A percentile compares a stretch with the other conserved stretches of the same genome.
Evolutionary conservation across 192 early-diverging fungal genomes (phyloP).

Genomic region (Obelidium mucronatum): DNA sequence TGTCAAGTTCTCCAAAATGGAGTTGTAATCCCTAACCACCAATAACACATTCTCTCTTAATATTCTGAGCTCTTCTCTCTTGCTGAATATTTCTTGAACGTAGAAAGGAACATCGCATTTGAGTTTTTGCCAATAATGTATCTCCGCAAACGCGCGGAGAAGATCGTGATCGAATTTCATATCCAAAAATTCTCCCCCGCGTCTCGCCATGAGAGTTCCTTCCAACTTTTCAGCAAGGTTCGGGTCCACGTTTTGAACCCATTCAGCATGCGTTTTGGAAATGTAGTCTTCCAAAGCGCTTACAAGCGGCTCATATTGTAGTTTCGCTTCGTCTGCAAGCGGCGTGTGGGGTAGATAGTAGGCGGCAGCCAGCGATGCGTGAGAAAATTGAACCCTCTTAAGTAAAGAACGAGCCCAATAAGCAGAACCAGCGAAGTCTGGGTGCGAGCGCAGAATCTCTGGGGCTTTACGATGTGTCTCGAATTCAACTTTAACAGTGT

Average conservation of each 20-base stretch:
- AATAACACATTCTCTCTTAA: constrained; percentile 68
- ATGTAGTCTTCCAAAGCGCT: constrained; percentile 68
- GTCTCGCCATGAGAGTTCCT: constrained; percentile 54
- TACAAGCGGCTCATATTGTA: constrained; percentile 59
- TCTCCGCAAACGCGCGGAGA: constrained; percentile 62
- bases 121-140: constrained; percentile 66
- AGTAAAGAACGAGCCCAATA: constrained; percentile 68
- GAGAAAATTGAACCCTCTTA: constrained; percentile 54
- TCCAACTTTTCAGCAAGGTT: constrained; percentile 54
- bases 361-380: constrained; percentile 48
- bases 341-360: constrained; percentile 64
- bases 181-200: constrained; percentile 53
- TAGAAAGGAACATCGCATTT: constrained; percentile 69
- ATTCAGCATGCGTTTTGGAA: constrained; percentile 62
- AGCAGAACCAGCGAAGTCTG: constrained; percentile 65
- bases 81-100: constrained; percentile 67
- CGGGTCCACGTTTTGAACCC: constrained; percentile 50
- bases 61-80: constrained; percentile 65
- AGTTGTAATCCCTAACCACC: constrained; percentile 71
- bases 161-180: constrained; percentile 67
- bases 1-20: constrained; percentile 62
- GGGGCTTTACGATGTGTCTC: constrained; percentile 65
- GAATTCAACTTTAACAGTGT: constrained; percentile 67
- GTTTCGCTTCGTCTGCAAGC: constrained; percentile 61
- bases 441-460: constrained; percentile 61